A percentile compares a stretch with the other conserved stretches of the same genome.
phyloP scores from a whole-genome alignment of 1,139 yeast genomes.

The Starmera stellimalicola region DNA sequence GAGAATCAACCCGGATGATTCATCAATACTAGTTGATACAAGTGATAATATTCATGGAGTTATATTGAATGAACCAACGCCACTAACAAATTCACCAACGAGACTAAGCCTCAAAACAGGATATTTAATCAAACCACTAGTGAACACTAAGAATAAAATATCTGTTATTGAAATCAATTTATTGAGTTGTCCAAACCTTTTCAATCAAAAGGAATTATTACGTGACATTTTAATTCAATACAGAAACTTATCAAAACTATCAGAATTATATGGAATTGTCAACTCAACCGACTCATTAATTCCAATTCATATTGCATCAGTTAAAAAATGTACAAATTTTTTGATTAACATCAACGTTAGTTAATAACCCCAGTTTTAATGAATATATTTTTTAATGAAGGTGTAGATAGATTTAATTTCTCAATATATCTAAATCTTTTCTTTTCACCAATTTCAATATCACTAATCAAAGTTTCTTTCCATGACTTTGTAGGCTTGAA shows the following conservation, averaged over 20 bases:
- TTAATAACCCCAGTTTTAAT: neutral
- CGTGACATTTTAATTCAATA: slow-evolving; percentile 56
- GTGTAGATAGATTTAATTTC: neutral
- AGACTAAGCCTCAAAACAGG: slow-evolving; percentile 67
- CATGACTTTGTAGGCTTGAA: neutral
- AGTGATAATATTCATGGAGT: slow-evolving; percentile 55
- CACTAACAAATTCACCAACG: slow-evolving; percentile 62
- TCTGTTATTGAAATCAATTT: slow-evolving; percentile 46
- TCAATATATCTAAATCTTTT: slow-evolving; percentile 7
- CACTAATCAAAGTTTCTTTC: slow-evolving; percentile 1
- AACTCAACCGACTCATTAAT: slow-evolving; percentile 30
- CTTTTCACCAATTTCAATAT: slow-evolving; percentile 11
- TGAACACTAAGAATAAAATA: slow-evolving; percentile 18
- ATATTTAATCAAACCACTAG: slow-evolving; percentile 42
- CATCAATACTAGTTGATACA: slow-evolving; percentile 28
- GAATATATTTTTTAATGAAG: neutral
- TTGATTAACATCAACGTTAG: slow-evolving; percentile 32
- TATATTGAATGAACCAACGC: slow-evolving; percentile 50
- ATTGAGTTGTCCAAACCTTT: slow-evolving; percentile 58
- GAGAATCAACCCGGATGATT: slow-evolving; percentile 19
- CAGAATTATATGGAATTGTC: slow-evolving; percentile 32
- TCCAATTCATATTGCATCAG: slow-evolving; percentile 87
- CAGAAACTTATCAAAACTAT: slow-evolving; percentile 47
- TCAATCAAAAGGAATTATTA: slow-evolving; percentile 49
- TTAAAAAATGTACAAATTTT: slow-evolving; percentile 48